Evolutionary conservation across 78 protist species (phyloP).

Genomic region (Dictyostelium firmibasis): DNA sequence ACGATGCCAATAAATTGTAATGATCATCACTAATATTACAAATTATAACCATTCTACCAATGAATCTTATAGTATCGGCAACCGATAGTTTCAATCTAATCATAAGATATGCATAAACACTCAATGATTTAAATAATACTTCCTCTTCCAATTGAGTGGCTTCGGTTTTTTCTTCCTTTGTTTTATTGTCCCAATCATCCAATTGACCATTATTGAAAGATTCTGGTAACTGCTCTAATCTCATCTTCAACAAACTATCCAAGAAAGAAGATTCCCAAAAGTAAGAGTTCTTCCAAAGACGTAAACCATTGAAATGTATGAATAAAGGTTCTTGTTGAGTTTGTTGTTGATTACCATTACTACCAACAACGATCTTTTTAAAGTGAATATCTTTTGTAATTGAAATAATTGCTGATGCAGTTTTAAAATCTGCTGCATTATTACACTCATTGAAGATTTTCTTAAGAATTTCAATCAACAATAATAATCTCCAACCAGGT

Average conservation of each 20-base stretch:
- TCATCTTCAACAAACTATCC: neutral
- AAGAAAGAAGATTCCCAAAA: slow-evolving; percentile 78
- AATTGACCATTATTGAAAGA: neutral
- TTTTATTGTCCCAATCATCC: neutral
- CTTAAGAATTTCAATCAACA: slow-evolving; percentile 34
- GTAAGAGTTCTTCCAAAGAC: slow-evolving; percentile 63
- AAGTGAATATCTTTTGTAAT: slow-evolving; percentile 30
- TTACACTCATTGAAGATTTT: slow-evolving; percentile 51
- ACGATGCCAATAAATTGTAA: neutral
- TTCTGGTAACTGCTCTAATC: slow-evolving; percentile 9
- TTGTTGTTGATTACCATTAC: slow-evolving; percentile 20
- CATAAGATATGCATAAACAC: slow-evolving; percentile 27
- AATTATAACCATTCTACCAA: slow-evolving; percentile 20
- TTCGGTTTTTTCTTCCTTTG: neutral
- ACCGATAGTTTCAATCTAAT: slow-evolving; percentile 26
- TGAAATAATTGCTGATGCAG: slow-evolving; percentile 13
- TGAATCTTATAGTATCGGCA: neutral
- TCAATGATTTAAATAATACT: slow-evolving; percentile 5
- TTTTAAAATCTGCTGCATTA: slow-evolving; percentile 48
- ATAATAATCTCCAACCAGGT: slow-evolving; percentile 24
- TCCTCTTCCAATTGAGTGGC: slow-evolving; percentile 38
- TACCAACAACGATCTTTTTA: neutral
- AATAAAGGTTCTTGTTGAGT: slow-evolving; percentile 26
- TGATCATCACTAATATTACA: slow-evolving; percentile 50
- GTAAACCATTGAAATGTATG: neutral